Percentiles rank a stretch among this genome's conserved stretches.
Conservation (phyloP, 139 green algal species). For the Deuterostichococcus epilithicus region DNA sequence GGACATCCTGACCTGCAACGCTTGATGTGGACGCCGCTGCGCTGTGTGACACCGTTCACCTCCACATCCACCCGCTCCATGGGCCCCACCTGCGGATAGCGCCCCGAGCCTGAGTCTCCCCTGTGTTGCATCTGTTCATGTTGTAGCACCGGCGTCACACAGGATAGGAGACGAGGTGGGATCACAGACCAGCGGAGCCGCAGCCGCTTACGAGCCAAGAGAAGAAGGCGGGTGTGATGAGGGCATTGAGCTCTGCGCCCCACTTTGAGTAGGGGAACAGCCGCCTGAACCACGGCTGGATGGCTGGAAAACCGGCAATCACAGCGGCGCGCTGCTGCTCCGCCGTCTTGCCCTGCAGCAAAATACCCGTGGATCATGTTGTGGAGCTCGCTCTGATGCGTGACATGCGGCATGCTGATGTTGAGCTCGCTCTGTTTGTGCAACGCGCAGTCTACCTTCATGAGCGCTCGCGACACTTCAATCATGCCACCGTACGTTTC, state of each 20-base stretch:
- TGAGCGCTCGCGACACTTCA: slow-evolving; percentile 60
- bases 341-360: slow-evolving; percentile 37
- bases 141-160: too few relatives aligned
- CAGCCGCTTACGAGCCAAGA: slow-evolving; percentile 48
- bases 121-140: too few relatives aligned
- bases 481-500: slow-evolving; percentile 71
- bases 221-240: slow-evolving; percentile 72
- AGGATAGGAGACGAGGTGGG: too few relatives aligned
- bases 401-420: not conserved
- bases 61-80: slow-evolving; percentile 40
- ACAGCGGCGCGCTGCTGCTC: slow-evolving; percentile 55
- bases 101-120: too few relatives aligned
- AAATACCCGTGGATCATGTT: not conserved
- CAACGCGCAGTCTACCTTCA: too few relatives aligned
- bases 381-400: not conserved
- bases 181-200: too few relatives aligned
- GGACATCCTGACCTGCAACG: slow-evolving; percentile 61
- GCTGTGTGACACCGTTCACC: slow-evolving; percentile 31
- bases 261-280: slow-evolving; percentile 71
- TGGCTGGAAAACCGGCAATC: slow-evolving; percentile 57
- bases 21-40: slow-evolving; percentile 59
- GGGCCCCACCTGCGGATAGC: slow-evolving; percentile 31
- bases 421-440: too few relatives aligned
- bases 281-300: slow-evolving; percentile 51
- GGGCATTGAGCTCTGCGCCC: slow-evolving; percentile 73